Conservation (phyloP, 257 asterid species). For the Petrea volubilis region DNA sequence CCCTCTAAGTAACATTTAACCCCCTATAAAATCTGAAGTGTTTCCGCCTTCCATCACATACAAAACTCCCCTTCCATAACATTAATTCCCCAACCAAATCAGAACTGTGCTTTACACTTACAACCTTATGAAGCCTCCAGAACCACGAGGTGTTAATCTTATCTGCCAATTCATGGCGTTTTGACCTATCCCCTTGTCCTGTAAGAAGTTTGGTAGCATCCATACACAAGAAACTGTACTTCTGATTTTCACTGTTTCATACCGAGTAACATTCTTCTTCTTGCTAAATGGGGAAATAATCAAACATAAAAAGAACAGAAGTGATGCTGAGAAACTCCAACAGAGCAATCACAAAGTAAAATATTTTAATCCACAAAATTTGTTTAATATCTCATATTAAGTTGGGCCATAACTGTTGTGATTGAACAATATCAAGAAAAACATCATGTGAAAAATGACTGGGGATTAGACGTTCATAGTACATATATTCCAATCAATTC, state of each 20-base stretch:
- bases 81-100: background rate
- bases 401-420: background rate
- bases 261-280: background rate
- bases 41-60: slow-evolving; percentile 6
- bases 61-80: background rate
- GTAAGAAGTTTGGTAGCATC: background rate
- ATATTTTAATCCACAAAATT: background rate
- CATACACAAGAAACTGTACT: background rate
- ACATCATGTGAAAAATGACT: background rate
- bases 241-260: background rate
- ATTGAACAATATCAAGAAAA: slow-evolving; percentile 10
- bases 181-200: background rate
- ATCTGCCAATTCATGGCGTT: background rate
- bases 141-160: background rate
- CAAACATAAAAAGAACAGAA: background rate
- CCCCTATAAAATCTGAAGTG: background rate
- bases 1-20: background rate
- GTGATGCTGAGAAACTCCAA: background rate
- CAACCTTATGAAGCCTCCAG: background rate
- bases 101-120: background rate
- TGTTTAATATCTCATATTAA: background rate
- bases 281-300: background rate
- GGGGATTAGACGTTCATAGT: background rate
- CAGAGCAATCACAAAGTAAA: background rate
- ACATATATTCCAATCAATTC: slow-evolving; percentile 1